Percentiles rank a stretch among this genome's conserved stretches.
These are phyloP conservation scores for Akanthomyces muscarius DNA, from an alignment of 2,329 filamentous ascomycete genomes.

Conservation along the genomic window DNA sequence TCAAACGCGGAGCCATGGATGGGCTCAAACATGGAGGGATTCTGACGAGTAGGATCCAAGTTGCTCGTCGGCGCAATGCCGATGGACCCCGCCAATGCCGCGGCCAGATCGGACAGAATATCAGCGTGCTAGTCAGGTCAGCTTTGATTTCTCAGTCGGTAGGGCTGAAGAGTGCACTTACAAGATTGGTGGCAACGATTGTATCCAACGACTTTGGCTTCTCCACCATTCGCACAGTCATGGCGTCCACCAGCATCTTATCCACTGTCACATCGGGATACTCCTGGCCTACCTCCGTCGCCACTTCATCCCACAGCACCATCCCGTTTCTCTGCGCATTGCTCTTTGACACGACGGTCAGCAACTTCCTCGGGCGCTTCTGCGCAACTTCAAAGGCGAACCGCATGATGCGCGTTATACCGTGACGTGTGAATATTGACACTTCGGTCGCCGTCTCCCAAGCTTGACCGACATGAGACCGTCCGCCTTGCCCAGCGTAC, in stretches of 20 bases:
- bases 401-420: constrained; percentile 55
- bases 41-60: constrained; percentile 54
- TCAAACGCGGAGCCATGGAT: constrained; percentile 58
- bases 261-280: constrained; percentile 59
- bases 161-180: constrained; percentile 18
- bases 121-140: constrained; percentile 44
- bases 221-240: constrained; percentile 61
- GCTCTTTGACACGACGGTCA: constrained; percentile 63
- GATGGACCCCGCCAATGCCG: constrained; percentile 65
- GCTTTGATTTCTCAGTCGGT: background rate
- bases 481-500: constrained; percentile 61
- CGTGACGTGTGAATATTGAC: constrained; percentile 58
- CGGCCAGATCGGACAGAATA: constrained; percentile 67
- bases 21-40: constrained; percentile 58
- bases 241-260: constrained; percentile 65
- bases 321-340: constrained; percentile 64
- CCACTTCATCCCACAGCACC: constrained; percentile 65
- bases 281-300: constrained; percentile 48
- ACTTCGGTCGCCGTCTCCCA: constrained; percentile 62
- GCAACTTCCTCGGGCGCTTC: constrained; percentile 50
- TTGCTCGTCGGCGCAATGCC: constrained; percentile 69
- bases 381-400: constrained; percentile 61
- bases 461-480: constrained; percentile 52
- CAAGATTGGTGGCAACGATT: constrained; percentile 59
- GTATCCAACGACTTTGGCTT: constrained; percentile 58